These are phyloP conservation scores for Neurospora crassa DNA, from an alignment of 2,329 filamentous ascomycete genomes.

Conservation along the genomic window DNA sequence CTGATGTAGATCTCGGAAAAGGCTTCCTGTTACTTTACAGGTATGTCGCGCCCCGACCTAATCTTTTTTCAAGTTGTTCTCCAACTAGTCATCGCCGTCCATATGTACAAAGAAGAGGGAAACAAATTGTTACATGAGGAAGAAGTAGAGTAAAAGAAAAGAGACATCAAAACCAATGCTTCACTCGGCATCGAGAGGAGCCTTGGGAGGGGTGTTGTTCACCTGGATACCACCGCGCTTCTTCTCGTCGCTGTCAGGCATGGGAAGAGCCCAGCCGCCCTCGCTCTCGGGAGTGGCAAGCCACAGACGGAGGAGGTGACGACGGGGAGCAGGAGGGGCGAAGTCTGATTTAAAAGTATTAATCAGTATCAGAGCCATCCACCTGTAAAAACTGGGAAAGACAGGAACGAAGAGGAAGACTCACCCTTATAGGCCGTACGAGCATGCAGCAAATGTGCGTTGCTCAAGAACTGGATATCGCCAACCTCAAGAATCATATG, in stretches of 20 bases:
- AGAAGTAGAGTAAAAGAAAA: background rate
- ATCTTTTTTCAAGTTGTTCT: background rate
- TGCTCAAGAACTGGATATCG: slow-evolving; percentile 80
- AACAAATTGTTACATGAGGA: background rate
- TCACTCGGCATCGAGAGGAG: slow-evolving; percentile 69
- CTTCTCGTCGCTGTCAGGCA: slow-evolving; percentile 71
- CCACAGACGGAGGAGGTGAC: slow-evolving; percentile 80
- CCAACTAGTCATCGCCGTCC: background rate
- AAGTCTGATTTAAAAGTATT: slow-evolving; percentile 27
- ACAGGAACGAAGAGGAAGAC: background rate
- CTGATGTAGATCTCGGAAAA: too few relatives aligned
- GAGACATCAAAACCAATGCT: background rate
- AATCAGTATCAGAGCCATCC: slow-evolving; percentile 1
- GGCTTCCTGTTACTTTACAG: too few relatives aligned
- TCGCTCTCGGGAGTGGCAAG: slow-evolving; percentile 71
- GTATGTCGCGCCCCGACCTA: background rate
- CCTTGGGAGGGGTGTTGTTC: slow-evolving; percentile 65
- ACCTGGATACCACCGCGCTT: slow-evolving; percentile 88
- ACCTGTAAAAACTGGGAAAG: background rate
- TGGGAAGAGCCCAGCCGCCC: slow-evolving; percentile 78
- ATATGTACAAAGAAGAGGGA: background rate
- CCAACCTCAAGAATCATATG: slow-evolving; percentile 83
- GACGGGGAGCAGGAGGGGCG: slow-evolving; percentile 56
- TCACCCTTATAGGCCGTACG: slow-evolving; percentile 64
- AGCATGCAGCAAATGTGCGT: slow-evolving; percentile 72